Evolutionary conservation across 768 basidiomycete genomes (phyloP).

Genomic region (Tephrocybe sp.): DNA sequence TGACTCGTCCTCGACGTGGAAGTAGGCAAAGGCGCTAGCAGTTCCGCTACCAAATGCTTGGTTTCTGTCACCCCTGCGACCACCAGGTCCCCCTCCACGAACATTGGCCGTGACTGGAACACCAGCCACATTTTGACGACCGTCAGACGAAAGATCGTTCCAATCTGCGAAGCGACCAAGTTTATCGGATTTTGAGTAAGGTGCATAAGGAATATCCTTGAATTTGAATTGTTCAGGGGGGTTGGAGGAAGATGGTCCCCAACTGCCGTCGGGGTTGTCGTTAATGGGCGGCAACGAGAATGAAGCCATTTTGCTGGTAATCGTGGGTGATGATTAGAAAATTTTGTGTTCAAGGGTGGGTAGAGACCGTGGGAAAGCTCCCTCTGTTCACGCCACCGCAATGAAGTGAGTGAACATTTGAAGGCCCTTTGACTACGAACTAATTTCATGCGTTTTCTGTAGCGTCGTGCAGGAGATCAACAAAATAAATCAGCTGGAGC

Average conservation of each 20-base stretch:
- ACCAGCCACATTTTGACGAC: constrained; percentile 55
- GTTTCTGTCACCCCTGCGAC: constrained; percentile 71
- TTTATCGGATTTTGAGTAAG: constrained; percentile 98
- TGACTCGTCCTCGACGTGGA: constrained; percentile 97
- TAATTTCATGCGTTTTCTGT: constrained; percentile 16
- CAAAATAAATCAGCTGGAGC: constrained; percentile 88
- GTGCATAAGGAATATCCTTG: constrained; percentile 98
- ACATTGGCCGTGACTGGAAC: constrained; percentile 42
- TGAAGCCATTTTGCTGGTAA: constrained; percentile 54
- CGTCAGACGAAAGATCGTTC: constrained; percentile 77
- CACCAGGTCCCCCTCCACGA: constrained; percentile 51
- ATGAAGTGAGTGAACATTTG: constrained; percentile 66
- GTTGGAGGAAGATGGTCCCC: constrained; percentile 83
- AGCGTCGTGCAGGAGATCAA: constrained; percentile 94
- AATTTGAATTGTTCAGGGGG: constrained; percentile 93
- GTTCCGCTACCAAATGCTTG: constrained; percentile 90
- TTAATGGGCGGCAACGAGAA: constrained; percentile 87
- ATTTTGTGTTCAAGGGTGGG: constrained; percentile 19
- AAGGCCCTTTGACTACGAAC: constrained; percentile 1
- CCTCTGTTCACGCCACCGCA: constrained; percentile 25
- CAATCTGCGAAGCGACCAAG: constrained; percentile 97
- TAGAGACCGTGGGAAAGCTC: constrained; percentile 37
- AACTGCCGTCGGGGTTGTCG: constrained; percentile 91
- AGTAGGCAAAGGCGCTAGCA: constrained; percentile 92
- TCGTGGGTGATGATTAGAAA: constrained; percentile 23